Evolutionary conservation across 2,329 filamentous ascomycete genomes (phyloP).

Genomic region (Thelonectria discophora): DNA sequence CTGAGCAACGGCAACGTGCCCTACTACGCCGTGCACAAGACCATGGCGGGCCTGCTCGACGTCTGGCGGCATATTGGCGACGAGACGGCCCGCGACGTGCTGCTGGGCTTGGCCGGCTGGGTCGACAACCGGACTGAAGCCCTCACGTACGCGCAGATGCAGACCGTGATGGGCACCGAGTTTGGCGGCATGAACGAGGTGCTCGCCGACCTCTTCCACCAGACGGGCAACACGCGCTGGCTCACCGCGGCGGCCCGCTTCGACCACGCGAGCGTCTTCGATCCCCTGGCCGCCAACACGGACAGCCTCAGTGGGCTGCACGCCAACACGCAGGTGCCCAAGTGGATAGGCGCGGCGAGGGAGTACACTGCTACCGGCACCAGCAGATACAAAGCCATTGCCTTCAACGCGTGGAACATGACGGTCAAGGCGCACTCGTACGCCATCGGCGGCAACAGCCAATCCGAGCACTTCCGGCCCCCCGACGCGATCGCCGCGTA

Average conservation of each 20-base stretch:
- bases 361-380: conserved; percentile 60
- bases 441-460: conserved; percentile 63
- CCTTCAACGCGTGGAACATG: conserved; percentile 59
- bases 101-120: conserved; percentile 57
- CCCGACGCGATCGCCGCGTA: conserved; percentile 57
- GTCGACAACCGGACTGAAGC: conserved; percentile 57
- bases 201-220: conserved; percentile 57
- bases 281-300: conserved; percentile 55
- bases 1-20: conserved; percentile 60
- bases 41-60: conserved; percentile 60
- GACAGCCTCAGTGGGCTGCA: conserved; percentile 59
- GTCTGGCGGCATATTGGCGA: conserved; percentile 57
- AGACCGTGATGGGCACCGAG: conserved; percentile 57
- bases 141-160: conserved; percentile 56
- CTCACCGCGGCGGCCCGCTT: conserved; percentile 58
- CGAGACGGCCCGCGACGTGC: conserved; percentile 52
- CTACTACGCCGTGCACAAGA: conserved; percentile 65
- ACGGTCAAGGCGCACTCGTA: conserved; percentile 58
- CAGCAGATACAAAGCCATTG: conserved; percentile 56
- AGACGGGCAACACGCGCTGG: conserved; percentile 57
- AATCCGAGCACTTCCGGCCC: conserved; percentile 60
- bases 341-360: conserved; percentile 60
- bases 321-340: conserved; percentile 63
- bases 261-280: conserved; percentile 58
- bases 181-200: conserved; percentile 65